phyloP scores from a whole-genome alignment of 2,329 filamentous ascomycete genomes.

The Colletotrichum scovillei region DNA sequence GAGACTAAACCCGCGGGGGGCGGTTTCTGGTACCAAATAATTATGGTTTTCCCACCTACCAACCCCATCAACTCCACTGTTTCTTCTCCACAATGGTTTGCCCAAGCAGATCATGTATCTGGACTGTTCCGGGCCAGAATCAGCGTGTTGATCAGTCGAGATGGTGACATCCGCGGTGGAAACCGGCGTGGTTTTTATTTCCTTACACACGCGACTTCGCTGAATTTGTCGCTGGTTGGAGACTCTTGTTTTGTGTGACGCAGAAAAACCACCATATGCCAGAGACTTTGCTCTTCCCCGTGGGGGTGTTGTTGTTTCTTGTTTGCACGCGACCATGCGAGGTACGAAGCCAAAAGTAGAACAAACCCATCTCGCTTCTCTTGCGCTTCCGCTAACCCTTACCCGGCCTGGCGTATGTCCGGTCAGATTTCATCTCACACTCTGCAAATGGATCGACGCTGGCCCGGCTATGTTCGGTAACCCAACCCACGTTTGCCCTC shows the following conservation, averaged over 20 bases:
- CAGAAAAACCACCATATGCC: not conserved
- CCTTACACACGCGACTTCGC: conserved; percentile 21
- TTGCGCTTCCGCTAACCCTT: conserved; percentile 6
- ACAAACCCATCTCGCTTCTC: not conserved
- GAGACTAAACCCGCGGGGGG: conserved; percentile 16
- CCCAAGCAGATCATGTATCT: conserved; percentile 25
- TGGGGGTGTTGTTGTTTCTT: not conserved
- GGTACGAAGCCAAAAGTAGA: not conserved
- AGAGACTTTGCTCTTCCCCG: not conserved
- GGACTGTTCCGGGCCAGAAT: not conserved
- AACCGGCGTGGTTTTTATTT: conserved; percentile 18
- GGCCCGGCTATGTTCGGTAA: conserved; percentile 30
- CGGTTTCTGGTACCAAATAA: not conserved
- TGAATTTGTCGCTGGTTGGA: conserved; percentile 21
- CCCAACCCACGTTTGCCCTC: not conserved
- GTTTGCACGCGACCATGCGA: not conserved
- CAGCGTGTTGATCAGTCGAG: conserved; percentile 23
- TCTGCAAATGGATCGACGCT: conserved; percentile 9
- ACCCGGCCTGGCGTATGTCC: not conserved
- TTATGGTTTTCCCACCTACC: not conserved
- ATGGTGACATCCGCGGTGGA: conserved; percentile 27
- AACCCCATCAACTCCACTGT: conserved; percentile 31
- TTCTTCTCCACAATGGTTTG: conserved; percentile 19
- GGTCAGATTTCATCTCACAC: not conserved
- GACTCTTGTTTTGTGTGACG: not conserved